Percentiles rank a stretch among this genome's conserved stretches.
Evolutionary conservation across 2,329 filamentous ascomycete species (phyloP).

Genomic region (Xylaria sp.): DNA sequence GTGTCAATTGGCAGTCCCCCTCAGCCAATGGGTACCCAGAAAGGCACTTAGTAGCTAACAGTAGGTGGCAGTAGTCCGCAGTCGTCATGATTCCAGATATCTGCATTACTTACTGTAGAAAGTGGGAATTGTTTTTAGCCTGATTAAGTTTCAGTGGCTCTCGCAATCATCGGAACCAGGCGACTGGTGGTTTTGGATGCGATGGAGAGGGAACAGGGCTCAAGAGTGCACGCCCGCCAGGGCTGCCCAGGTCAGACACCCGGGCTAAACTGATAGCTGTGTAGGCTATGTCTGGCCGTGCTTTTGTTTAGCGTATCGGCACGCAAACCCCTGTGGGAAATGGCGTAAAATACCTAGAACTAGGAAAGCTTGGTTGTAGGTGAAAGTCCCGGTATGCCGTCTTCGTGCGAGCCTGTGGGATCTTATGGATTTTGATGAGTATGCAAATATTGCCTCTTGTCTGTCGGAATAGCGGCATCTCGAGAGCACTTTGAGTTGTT

Average conservation of each 20-base stretch:
- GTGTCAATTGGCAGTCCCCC: too few relatives aligned
- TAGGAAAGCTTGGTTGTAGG: neutral
- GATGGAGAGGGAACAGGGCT: neutral
- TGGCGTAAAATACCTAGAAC: slow-evolving; percentile 5
- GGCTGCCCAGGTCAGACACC: neutral
- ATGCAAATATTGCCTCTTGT: neutral
- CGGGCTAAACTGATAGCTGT: neutral
- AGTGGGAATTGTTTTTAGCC: slow-evolving; percentile 35
- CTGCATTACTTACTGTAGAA: too few relatives aligned
- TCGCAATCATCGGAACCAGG: slow-evolving; percentile 25
- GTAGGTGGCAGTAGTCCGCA: too few relatives aligned
- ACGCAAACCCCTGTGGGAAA: slow-evolving; percentile 3
- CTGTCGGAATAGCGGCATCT: slow-evolving; percentile 13
- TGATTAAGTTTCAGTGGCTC: slow-evolving; percentile 30
- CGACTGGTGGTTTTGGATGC: slow-evolving; percentile 12
- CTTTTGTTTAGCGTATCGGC: slow-evolving; percentile 1
- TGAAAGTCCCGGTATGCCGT: neutral
- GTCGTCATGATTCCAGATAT: too few relatives aligned
- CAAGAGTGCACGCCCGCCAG: neutral
- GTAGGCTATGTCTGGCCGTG: neutral
- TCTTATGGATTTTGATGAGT: too few relatives aligned
- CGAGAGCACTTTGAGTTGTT: too few relatives aligned
- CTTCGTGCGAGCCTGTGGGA: neutral
- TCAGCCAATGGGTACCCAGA: too few relatives aligned
- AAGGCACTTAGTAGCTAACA: too few relatives aligned